Evolutionary conservation across 2,329 filamentous ascomycete species (phyloP).

Genomic region (Calonectria leucothoes): DNA sequence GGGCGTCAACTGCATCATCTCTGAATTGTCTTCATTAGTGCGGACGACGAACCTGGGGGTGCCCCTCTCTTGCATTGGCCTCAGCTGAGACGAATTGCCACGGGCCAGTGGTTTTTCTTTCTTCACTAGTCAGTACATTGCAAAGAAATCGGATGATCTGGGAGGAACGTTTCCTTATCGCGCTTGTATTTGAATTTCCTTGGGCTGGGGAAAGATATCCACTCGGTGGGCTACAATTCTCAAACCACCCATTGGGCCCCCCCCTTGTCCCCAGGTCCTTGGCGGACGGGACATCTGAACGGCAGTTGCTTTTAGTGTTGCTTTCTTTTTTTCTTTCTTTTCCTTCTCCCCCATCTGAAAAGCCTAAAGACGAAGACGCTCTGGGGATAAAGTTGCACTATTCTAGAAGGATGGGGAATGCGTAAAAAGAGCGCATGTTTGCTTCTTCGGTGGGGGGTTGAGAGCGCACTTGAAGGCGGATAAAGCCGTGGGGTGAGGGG

Average conservation of each 20-base stretch:
- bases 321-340: constrained; percentile 39
- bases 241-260: neutral
- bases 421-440: neutral
- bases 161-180: neutral
- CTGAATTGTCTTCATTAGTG: neutral
- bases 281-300: neutral
- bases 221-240: neutral
- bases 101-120: neutral
- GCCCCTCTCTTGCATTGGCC: neutral
- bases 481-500: neutral
- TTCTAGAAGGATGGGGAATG: neutral
- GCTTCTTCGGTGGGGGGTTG: neutral
- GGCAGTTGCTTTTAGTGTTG: constrained; percentile 25
- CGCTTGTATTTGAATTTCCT: neutral
- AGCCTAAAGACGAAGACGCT: constrained; percentile 38
- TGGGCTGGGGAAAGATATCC: neutral
- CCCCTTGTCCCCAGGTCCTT: neutral
- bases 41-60: neutral
- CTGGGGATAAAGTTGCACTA: constrained; percentile 26
- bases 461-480: neutral
- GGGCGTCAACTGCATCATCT: neutral
- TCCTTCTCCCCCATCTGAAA: too few species aligned
- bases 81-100: neutral
- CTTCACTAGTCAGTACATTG: too few species aligned
- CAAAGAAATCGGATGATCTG: neutral